Conservation (phyloP, 148 eudicot species). For the Agrostemma githago region DNA sequence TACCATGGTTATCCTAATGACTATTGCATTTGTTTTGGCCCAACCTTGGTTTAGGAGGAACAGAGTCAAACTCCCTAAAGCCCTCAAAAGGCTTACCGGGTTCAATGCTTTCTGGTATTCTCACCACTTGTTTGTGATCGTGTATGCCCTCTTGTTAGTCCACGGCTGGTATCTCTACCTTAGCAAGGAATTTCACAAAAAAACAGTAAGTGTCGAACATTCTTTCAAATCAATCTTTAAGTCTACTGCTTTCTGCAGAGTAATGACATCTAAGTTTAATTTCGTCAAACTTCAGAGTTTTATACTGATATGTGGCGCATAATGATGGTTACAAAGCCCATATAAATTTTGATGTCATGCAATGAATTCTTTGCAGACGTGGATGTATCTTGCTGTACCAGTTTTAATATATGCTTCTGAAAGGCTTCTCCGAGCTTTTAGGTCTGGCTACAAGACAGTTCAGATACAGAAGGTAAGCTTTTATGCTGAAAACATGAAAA, state of each 20-base stretch:
- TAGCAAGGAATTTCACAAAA: slow-evolving; percentile 37
- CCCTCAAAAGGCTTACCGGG: slow-evolving; percentile 46
- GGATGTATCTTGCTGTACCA: slow-evolving; percentile 60
- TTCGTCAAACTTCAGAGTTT: not conserved
- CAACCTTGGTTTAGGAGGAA: slow-evolving; percentile 56
- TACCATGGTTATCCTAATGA: slow-evolving; percentile 45
- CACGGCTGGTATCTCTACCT: slow-evolving; percentile 48
- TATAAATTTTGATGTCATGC: slow-evolving; percentile 2
- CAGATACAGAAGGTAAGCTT: slow-evolving; percentile 40
- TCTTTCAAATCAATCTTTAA: not conserved
- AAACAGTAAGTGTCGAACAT: slow-evolving; percentile 32
- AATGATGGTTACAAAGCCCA: not conserved
- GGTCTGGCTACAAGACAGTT: slow-evolving; percentile 47
- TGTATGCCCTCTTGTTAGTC: slow-evolving; percentile 40
- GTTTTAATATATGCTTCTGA: slow-evolving; percentile 36
- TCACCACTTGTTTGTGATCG: slow-evolving; percentile 54
- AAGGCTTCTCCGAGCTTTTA: slow-evolving; percentile 39
- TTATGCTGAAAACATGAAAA: not conserved
- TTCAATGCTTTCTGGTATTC: slow-evolving; percentile 65
- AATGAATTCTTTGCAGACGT: slow-evolving; percentile 33
- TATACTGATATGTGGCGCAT: not conserved
- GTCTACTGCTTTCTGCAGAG: not conserved
- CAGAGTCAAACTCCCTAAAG: slow-evolving; percentile 40
- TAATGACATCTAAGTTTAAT: too few relatives aligned
- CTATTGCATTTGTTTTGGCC: slow-evolving; percentile 44